Conservation (phyloP, 1,284 basidiomycete genomes). For the Ceratobasidium sp. region DNA sequence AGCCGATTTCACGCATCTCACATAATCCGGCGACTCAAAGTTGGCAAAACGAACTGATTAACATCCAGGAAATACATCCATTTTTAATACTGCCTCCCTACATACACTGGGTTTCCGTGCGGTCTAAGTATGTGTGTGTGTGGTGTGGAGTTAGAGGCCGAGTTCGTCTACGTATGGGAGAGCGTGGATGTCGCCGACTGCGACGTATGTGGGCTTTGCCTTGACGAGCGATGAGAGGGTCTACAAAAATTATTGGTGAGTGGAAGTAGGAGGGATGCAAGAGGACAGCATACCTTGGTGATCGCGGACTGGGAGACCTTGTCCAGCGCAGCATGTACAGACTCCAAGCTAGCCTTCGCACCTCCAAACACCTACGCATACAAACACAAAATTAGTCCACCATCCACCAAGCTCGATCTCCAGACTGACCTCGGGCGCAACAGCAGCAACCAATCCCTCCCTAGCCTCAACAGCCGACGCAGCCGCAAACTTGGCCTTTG, state of each 20-base stretch:
- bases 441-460: slow-evolving; percentile 73
- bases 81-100: no score
- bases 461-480: slow-evolving; percentile 78
- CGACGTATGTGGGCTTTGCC: slow-evolving; percentile 87
- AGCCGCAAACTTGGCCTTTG: slow-evolving; percentile 87
- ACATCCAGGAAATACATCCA: no score
- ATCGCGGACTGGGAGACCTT: slow-evolving; percentile 71
- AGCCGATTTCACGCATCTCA: no score
- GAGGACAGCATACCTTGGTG: slow-evolving; percentile 67
- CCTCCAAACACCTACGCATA: slow-evolving; percentile 70
- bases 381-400: slow-evolving; percentile 20
- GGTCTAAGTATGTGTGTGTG: no score
- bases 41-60: no score
- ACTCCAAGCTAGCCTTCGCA: slow-evolving; percentile 66
- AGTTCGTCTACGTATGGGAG: slow-evolving; percentile 90
- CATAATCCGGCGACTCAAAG: no score
- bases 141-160: slow-evolving; percentile 69
- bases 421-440: slow-evolving; percentile 72
- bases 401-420: slow-evolving; percentile 46
- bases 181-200: slow-evolving; percentile 79
- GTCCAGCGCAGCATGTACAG: slow-evolving; percentile 71
- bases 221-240: slow-evolving; percentile 69
- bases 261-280: neutral
- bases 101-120: no score
- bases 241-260: slow-evolving; percentile 56